phyloP scores from a whole-genome alignment of 768 basidiomycete genomes.

The Arthromyces matolae region DNA sequence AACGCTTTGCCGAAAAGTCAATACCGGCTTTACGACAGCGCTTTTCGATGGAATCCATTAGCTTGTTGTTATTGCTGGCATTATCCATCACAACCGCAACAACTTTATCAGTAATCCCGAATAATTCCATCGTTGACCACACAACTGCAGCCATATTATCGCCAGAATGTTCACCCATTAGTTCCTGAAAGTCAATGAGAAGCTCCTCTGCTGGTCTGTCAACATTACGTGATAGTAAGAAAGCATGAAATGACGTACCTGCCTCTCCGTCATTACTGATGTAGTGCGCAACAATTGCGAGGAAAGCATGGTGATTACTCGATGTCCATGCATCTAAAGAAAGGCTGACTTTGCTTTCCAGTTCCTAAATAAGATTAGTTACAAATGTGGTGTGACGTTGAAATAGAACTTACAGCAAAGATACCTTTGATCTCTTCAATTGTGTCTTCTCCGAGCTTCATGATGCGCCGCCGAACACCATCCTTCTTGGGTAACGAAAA shows the following conservation, averaged over 20 bases:
- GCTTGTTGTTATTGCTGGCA: constrained; percentile 25
- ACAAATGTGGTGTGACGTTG: neutral
- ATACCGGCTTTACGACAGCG: neutral
- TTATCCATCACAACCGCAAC: constrained; percentile 22
- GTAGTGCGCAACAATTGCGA: constrained; percentile 22
- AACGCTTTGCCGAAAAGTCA: neutral
- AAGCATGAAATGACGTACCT: too few species aligned
- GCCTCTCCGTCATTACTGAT: constrained; percentile 19
- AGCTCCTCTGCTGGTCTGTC: too few species aligned
- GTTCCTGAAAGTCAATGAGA: constrained; percentile 32
- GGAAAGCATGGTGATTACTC: constrained; percentile 21
- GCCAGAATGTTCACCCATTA: constrained; percentile 30
- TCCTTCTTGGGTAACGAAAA: neutral
- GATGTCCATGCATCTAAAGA: constrained; percentile 25
- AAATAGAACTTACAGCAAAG: neutral
- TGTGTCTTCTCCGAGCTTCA: neutral
- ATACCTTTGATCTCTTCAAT: neutral
- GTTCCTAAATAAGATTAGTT: too few species aligned
- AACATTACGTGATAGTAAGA: too few species aligned
- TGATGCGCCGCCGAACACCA: neutral
- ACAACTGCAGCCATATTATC: constrained; percentile 28
- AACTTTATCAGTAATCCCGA: neutral
- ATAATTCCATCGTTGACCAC: neutral
- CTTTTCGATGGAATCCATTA: constrained; percentile 13
- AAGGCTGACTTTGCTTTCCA: constrained; percentile 13